Evolutionary conservation across 2,329 filamentous ascomycete genomes (phyloP).

Genomic region (Westerdykella aurantiaca): DNA sequence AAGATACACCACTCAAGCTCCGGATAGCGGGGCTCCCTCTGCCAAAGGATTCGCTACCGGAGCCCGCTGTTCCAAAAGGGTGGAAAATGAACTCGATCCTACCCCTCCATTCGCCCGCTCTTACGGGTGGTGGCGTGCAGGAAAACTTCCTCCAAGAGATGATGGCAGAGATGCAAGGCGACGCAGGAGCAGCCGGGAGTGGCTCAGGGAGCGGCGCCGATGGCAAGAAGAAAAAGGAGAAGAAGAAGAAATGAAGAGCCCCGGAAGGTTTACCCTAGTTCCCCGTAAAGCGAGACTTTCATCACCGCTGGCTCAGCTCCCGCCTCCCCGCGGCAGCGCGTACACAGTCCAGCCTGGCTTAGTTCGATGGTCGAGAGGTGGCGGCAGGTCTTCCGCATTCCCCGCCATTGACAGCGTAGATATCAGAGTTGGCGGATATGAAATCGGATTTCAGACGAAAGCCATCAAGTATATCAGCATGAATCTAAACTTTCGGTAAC

Average conservation of each 20-base stretch:
- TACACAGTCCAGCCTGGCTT: too few relatives aligned
- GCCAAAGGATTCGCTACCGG: constrained; percentile 61
- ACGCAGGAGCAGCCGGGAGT: constrained; percentile 20
- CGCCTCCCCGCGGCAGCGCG: too few relatives aligned
- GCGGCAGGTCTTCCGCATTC: too few relatives aligned
- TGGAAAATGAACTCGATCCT: constrained; percentile 86
- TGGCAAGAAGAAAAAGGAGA: constrained; percentile 34
- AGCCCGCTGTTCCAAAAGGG: constrained; percentile 64
- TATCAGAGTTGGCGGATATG: too few relatives aligned
- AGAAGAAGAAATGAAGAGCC: constrained; percentile 33
- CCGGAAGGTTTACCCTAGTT: too few relatives aligned
- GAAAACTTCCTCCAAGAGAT: constrained; percentile 96
- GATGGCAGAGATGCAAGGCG: constrained; percentile 80
- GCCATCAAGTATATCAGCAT: too few relatives aligned
- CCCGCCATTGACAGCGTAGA: too few relatives aligned
- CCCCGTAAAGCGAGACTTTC: too few relatives aligned
- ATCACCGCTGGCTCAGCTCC: too few relatives aligned
- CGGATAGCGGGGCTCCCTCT: constrained; percentile 67
- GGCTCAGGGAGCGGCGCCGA: constrained; percentile 5
- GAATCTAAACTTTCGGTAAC: too few relatives aligned
- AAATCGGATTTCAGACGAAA: too few relatives aligned
- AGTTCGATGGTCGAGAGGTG: too few relatives aligned
- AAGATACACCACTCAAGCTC: constrained; percentile 63
- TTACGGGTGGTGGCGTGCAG: constrained; percentile 87
- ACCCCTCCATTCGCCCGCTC: constrained; percentile 79